Percentiles rank a stretch among this genome's conserved stretches.
Conservation (phyloP, 2,329 filamentous ascomycete species). For the Phialophora chinensis region DNA sequence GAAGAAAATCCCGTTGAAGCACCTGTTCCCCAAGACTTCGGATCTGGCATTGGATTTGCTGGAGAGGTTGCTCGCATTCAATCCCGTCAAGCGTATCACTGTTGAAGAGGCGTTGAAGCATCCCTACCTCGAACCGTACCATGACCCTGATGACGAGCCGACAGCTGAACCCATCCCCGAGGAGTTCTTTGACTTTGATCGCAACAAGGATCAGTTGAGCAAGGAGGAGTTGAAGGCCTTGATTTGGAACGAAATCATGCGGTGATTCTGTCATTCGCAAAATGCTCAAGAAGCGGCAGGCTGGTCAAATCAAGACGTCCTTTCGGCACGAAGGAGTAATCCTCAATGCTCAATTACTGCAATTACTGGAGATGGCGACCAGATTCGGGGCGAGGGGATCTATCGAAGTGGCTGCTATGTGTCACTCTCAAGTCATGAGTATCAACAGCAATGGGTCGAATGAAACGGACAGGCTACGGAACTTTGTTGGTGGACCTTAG, state of each 20-base stretch:
- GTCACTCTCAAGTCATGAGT: neutral
- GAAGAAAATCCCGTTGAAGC: conserved; percentile 99
- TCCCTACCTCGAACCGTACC: conserved; percentile 97
- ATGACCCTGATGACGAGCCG: conserved; percentile 97
- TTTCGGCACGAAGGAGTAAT: neutral
- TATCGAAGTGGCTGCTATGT: neutral
- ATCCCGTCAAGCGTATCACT: conserved; percentile 97
- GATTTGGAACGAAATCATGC: conserved; percentile 97
- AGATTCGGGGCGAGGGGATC: neutral
- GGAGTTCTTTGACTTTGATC: conserved; percentile 99
- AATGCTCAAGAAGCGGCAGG: neutral
- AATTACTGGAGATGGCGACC: neutral
- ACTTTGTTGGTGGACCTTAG: neutral
- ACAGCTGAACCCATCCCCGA: conserved; percentile 96
- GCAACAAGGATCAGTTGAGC: conserved; percentile 98
- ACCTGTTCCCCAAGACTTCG: conserved; percentile 99
- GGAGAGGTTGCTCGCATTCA: conserved; percentile 96
- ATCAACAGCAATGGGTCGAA: neutral
- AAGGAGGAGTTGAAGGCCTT: conserved; percentile 96
- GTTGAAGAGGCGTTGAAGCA: conserved; percentile 97
- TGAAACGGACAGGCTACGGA: neutral
- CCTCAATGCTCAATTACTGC: neutral
- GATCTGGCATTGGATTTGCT: conserved; percentile 91
- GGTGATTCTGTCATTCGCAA: conserved; percentile 47
- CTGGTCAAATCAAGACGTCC: neutral